These are phyloP conservation scores for Epicoccum sorghinum DNA, from an alignment of 2,329 filamentous ascomycete species.

Conservation along the genomic window DNA sequence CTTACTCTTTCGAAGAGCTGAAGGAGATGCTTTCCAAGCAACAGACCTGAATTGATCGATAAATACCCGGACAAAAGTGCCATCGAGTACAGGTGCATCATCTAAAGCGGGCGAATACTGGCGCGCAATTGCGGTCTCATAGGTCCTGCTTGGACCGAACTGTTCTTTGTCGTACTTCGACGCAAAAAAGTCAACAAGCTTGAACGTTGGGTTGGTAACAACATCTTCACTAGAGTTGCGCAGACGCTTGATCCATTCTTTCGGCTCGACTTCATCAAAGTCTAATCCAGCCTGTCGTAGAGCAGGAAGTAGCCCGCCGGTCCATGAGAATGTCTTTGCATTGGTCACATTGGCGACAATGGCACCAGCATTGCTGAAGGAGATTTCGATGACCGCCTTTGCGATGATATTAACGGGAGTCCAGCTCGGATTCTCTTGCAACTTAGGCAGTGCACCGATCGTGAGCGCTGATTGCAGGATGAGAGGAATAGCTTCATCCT, in stretches of 20 bases:
- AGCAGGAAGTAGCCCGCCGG: slow-evolving; percentile 58
- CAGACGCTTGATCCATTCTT: slow-evolving; percentile 41
- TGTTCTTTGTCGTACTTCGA: slow-evolving; percentile 55
- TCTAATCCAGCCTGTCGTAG: slow-evolving; percentile 51
- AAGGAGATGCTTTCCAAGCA: slow-evolving; percentile 17
- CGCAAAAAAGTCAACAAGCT: slow-evolving; percentile 61
- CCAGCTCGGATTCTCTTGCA: slow-evolving; percentile 48
- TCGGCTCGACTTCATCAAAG: slow-evolving; percentile 34
- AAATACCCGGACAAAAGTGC: slow-evolving; percentile 25
- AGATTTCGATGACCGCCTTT: slow-evolving; percentile 30
- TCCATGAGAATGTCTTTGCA: slow-evolving; percentile 58
- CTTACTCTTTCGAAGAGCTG: background rate
- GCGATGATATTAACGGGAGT: slow-evolving; percentile 41
- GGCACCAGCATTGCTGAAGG: slow-evolving; percentile 25
- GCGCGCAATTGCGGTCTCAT: slow-evolving; percentile 23
- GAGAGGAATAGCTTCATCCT: slow-evolving; percentile 57
- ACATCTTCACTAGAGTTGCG: slow-evolving; percentile 56
- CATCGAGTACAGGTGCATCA: slow-evolving; percentile 21
- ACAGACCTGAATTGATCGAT: slow-evolving; percentile 29
- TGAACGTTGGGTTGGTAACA: slow-evolving; percentile 57
- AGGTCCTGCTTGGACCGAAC: slow-evolving; percentile 21
- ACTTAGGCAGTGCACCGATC: slow-evolving; percentile 53
- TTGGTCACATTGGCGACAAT: slow-evolving; percentile 62
- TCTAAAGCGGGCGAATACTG: slow-evolving; percentile 22
- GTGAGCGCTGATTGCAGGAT: slow-evolving; percentile 57